Evolutionary conservation across 371 early-diverging fungal genomes (phyloP), one percentile per base, ranked within the genome.

Genomic region (Chytridium lagenaria): DNA sequence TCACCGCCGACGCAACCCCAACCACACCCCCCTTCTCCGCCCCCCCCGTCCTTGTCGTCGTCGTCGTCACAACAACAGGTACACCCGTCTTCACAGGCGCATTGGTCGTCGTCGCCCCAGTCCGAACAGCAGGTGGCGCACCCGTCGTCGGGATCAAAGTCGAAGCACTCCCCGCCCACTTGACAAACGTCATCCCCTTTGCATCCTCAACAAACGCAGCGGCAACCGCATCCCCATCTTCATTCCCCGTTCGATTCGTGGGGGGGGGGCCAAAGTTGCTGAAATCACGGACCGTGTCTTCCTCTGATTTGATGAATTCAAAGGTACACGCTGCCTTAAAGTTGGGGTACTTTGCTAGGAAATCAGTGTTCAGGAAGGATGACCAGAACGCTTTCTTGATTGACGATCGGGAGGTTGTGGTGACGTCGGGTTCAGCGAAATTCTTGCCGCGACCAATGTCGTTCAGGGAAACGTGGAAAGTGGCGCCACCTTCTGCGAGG

Each of bases 401-500:
- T 36, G 28, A 50, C 5, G 51, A 1, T 19, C 68, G 16, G 50
- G 66, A 26, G 37, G 10, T 23, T 37, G n/a, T 38, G 44, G 19
- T 37, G 37, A 19, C 44, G 66, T 2, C 22, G 44, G 44, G n/a
- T 61, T 61, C 12, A 26, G 12, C 37, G 30, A 23, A 34, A 23
- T 55, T 7, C 5, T 7, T 23, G 38, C 31, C 63, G 15, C 31
- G 31, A 12, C 36, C 38, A 10, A 30, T 23, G 26, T 36, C 66
- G 30, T n/a, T 19, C 22, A 26, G 71, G 59, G 37, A 66, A 19
- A 36, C 12, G 59, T 74, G 75, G 71, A 50, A 79, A 16, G 77
- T 72, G 33, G 80, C 76, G 51, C 78, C 83, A 36, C 76, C 79
- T 59, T 84, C 84, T n/a, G 81, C 55, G 49, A 84, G 52, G 55